Percentiles rank a stretch among this genome's conserved stretches.
Conservation (phyloP, 1,284 basidiomycete species). For the Naganishia sp. region DNA sequence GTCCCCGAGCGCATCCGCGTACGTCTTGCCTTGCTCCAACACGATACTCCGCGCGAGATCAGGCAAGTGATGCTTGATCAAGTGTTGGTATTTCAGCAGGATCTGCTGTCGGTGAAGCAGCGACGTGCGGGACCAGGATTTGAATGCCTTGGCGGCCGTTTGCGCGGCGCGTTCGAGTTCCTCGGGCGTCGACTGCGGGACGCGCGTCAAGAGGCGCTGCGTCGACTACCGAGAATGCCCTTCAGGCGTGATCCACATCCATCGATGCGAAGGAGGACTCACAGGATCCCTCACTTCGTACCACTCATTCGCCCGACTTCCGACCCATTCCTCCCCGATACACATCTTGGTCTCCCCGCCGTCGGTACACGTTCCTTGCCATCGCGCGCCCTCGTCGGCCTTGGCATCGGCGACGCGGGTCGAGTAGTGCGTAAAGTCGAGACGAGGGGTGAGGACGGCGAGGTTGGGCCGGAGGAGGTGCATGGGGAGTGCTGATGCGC, state of each 20-base stretch:
- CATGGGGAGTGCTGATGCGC: neutral
- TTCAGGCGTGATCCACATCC: neutral
- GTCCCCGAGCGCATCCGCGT: slow-evolving; percentile 89
- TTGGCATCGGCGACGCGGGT: slow-evolving; percentile 6
- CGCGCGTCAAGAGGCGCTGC: slow-evolving; percentile 81
- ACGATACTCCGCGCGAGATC: slow-evolving; percentile 46
- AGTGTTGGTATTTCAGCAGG: slow-evolving; percentile 72
- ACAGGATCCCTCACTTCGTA: slow-evolving; percentile 86
- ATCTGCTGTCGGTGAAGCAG: slow-evolving; percentile 85
- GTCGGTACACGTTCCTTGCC: slow-evolving; percentile 31
- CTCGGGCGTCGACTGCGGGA: slow-evolving; percentile 79
- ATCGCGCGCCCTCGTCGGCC: slow-evolving; percentile 9
- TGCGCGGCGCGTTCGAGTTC: slow-evolving; percentile 87
- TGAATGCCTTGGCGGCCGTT: slow-evolving; percentile 82
- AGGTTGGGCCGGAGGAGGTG: slow-evolving; percentile 15
- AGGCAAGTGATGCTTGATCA: slow-evolving; percentile 54
- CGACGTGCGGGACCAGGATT: slow-evolving; percentile 80
- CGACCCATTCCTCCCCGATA: slow-evolving; percentile 76
- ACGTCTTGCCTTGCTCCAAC: slow-evolving; percentile 87
- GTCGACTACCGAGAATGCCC: slow-evolving; percentile 63
- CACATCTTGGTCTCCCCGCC: slow-evolving; percentile 65
- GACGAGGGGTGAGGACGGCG: slow-evolving; percentile 5
- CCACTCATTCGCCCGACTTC: slow-evolving; percentile 74
- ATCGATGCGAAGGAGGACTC: slow-evolving; percentile 32
- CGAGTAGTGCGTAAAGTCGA: slow-evolving; percentile 20